Evolutionary conservation across 306 rosid genomes (phyloP).

Genomic region (Gynostemma pentaphyllum): DNA sequence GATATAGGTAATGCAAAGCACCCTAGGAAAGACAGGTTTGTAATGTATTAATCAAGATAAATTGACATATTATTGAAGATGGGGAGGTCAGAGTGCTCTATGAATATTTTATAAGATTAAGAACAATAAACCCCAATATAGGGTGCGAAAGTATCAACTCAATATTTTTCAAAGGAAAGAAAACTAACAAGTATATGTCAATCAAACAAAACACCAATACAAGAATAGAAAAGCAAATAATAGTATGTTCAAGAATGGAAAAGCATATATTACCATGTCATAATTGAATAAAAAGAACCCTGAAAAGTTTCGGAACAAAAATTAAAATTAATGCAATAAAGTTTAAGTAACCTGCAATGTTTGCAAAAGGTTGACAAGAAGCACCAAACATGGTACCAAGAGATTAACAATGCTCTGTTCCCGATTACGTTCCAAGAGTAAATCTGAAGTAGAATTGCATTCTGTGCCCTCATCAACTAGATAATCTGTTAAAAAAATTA

Average conservation of each 20-base stretch:
- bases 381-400: constrained; percentile 69
- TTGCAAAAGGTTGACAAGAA: constrained; percentile 66
- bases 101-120: no score
- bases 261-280: not conserved
- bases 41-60: no score
- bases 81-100: no score
- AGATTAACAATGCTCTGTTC: constrained; percentile 87
- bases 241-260: no score
- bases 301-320: not conserved
- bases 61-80: no score
- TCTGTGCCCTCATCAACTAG: constrained; percentile 99
- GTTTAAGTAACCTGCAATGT: constrained; percentile 60
- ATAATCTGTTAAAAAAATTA: constrained; percentile 65
- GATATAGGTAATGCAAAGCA: no score
- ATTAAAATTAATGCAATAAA: not conserved
- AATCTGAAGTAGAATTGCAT: constrained; percentile 85
- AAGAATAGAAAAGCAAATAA: not conserved
- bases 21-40: no score
- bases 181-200: not conserved
- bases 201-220: not conserved
- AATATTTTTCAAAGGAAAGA: not conserved
- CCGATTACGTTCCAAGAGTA: constrained; percentile 76
- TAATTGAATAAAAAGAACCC: not conserved
- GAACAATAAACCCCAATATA: no score
- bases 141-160: not conserved